Percentiles rank a stretch among this genome's conserved stretches.
These are phyloP conservation scores for Leptomonas pyrrhocoris DNA, from an alignment of 208 protist genomes.

Conservation along the genomic window DNA sequence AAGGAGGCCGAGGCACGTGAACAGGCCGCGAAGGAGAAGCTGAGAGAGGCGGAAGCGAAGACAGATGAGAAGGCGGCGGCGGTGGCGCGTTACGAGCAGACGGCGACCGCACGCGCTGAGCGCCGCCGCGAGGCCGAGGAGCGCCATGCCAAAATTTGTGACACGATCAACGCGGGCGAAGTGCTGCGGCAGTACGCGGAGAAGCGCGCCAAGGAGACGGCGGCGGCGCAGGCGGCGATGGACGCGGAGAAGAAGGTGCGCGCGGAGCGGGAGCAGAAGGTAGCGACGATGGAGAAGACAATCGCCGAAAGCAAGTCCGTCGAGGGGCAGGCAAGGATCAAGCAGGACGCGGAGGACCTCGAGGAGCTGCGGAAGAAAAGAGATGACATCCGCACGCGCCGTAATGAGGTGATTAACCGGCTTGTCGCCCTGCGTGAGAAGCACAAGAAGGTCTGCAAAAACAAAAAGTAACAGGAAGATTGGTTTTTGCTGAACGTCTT, in stretches of 20 bases:
- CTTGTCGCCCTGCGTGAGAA: slow-evolving; percentile 30
- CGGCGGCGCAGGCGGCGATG: slow-evolving; percentile 16
- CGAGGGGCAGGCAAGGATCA: slow-evolving; percentile 29
- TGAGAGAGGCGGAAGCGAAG: slow-evolving; percentile 23
- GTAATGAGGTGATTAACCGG: slow-evolving; percentile 18
- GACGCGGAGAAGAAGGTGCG: slow-evolving; percentile 22
- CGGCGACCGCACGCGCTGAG: slow-evolving; percentile 18
- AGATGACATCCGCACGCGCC: slow-evolving; percentile 39
- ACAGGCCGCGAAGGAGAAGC: slow-evolving; percentile 30
- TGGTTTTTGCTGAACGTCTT: neutral
- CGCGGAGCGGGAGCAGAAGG: slow-evolving; percentile 24
- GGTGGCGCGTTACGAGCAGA: slow-evolving; percentile 30
- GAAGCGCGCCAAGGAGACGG: slow-evolving; percentile 22
- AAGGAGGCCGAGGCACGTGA: slow-evolving; percentile 36
- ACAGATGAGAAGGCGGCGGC: slow-evolving; percentile 29
- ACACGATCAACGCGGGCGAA: slow-evolving; percentile 40
- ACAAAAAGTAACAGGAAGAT: slow-evolving; percentile 17
- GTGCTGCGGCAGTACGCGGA: slow-evolving; percentile 33
- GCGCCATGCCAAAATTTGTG: slow-evolving; percentile 28
- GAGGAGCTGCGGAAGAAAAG: slow-evolving; percentile 38
- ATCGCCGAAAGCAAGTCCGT: slow-evolving; percentile 43
- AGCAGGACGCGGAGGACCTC: slow-evolving; percentile 38
- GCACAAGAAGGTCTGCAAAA: slow-evolving; percentile 50
- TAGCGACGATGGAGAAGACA: slow-evolving; percentile 46
- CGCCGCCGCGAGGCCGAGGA: slow-evolving; percentile 42